phyloP scores from a whole-genome alignment of 495 filamentous ascomycete genomes.

The Platismatia glauca region DNA sequence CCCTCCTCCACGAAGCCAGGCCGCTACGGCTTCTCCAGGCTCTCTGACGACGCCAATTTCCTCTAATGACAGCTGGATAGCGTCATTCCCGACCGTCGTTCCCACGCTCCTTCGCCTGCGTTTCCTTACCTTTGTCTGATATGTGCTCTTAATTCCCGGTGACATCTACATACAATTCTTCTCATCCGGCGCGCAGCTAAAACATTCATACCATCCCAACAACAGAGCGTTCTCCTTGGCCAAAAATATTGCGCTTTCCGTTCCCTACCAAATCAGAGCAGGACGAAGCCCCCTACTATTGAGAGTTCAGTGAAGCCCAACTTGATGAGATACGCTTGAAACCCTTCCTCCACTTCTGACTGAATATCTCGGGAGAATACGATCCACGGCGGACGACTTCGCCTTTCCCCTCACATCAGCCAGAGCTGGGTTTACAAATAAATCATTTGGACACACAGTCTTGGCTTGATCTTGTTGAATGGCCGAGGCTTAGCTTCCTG shows the following conservation, averaged over 20 bases:
- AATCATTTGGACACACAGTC: not conserved
- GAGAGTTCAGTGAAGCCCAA: not conserved
- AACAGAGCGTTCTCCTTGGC: not conserved
- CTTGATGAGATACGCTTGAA: not conserved
- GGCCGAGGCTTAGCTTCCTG: not conserved
- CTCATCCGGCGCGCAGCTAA: not conserved
- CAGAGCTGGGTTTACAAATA: not conserved
- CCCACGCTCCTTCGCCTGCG: constrained; percentile 17
- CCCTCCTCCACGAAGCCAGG: constrained; percentile 11
- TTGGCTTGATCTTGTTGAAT: not conserved
- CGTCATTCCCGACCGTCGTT: constrained; percentile 20
- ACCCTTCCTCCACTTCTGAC: not conserved
- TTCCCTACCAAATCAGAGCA: not conserved
- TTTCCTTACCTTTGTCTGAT: constrained; percentile 12
- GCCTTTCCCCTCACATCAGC: not conserved
- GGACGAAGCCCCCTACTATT: not conserved
- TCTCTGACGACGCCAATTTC: constrained; percentile 21
- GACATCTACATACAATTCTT: not conserved
- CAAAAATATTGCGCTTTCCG: not conserved
- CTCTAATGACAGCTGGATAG: constrained; percentile 19
- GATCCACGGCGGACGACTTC: not conserved
- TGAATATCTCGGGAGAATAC: not conserved
- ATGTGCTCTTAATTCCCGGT: constrained; percentile 3
- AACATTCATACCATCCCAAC: not conserved
- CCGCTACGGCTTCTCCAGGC: constrained; percentile 24